Base-by-base conservation (phyloP, 352 stramenopile genomes). In the Globisporangium echinulatum region DNA sequence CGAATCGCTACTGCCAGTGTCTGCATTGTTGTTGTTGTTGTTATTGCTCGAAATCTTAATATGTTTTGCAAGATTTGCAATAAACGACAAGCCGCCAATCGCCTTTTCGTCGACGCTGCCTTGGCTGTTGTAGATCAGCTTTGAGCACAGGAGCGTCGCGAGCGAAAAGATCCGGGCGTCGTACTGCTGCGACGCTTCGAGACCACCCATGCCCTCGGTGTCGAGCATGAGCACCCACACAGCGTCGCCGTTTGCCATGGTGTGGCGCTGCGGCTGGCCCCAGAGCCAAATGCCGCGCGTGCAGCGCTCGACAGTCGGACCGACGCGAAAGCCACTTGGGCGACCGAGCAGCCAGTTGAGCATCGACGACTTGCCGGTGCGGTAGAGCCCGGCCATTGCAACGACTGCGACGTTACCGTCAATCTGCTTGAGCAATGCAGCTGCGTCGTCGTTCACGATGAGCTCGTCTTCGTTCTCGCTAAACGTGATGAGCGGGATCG, bases 81-180 rank as follows among this genome's bases (percentile, higher is more conserved):
- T 92, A 67, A 96, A 94, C 36, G 81, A 90, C 4, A 96, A 67
- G 4, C 79, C 82, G 48, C 75, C 68, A 52, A 96, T 94, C 14
- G 87, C 85, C 59, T 90, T 91, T 59, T 93, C 84, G 58, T 95
- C 85, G 50, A 96, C 82, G 38, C 73, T 90, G 9, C 83, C 84
- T 57, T 90, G 82, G 57, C 80, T 90, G 65, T 96, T 96, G 71
- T 94, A 96, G 55, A 96, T 85, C 47, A 96, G 72, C 58, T 88
- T 90, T 50, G 82, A 94, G 66, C 80, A 93, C 19, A 96, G 75
- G 50, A 96, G 66, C 57, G 79, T 88, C 38, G 85, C 82, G 53
- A 96, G 67, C 53, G 82, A 88, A 66, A 96, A 96, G 64, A 96
- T 94, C 11, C 83, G 82, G 49, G 82, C 79, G 59, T 96, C 87